Conservation (phyloP, 768 basidiomycete species). For the Leucocoprinus birnbaumii region DNA sequence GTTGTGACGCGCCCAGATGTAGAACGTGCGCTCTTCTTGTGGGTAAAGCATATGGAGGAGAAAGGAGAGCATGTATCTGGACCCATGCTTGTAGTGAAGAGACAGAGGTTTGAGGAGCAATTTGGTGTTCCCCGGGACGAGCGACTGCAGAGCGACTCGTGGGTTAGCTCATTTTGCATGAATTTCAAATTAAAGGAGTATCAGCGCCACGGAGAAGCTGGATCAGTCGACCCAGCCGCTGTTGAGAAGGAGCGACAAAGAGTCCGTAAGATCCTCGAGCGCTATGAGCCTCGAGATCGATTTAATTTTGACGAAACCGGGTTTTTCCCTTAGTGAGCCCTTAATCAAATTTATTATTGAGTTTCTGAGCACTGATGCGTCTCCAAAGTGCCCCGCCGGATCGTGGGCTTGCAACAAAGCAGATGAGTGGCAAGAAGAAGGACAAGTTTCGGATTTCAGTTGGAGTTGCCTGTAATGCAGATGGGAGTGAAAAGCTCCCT, state of each 20-base stretch:
- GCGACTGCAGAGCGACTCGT: slow-evolving; percentile 16
- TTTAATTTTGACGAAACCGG: too few species aligned
- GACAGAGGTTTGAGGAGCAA: slow-evolving; percentile 19
- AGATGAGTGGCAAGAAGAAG: slow-evolving; percentile 31
- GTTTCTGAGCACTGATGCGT: neutral
- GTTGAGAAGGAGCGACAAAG: slow-evolving; percentile 18
- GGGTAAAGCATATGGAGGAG: slow-evolving; percentile 25
- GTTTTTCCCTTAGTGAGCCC: too few species aligned
- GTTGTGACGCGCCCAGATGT: slow-evolving; percentile 31
- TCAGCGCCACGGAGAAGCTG: slow-evolving; percentile 24
- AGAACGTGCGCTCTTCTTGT: slow-evolving; percentile 25
- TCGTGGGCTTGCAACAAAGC: slow-evolving; percentile 24
- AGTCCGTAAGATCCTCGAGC: slow-evolving; percentile 11
- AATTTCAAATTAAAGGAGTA: slow-evolving; percentile 15
- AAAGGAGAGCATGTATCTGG: slow-evolving; percentile 21
- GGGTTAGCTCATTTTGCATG: slow-evolving; percentile 15
- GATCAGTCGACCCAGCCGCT: slow-evolving; percentile 18
- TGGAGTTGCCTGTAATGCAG: slow-evolving; percentile 24
- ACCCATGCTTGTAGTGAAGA: slow-evolving; percentile 22
- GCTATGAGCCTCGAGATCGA: too few species aligned
- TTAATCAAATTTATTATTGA: too few species aligned
- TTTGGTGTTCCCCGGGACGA: slow-evolving; percentile 24
- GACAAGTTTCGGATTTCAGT: slow-evolving; percentile 26
- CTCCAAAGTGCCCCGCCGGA: slow-evolving; percentile 21
- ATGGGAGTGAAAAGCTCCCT: slow-evolving; percentile 28